Evolutionary conservation across 208 protist genomes (phyloP).

Genomic region (Leishmania tropica): DNA sequence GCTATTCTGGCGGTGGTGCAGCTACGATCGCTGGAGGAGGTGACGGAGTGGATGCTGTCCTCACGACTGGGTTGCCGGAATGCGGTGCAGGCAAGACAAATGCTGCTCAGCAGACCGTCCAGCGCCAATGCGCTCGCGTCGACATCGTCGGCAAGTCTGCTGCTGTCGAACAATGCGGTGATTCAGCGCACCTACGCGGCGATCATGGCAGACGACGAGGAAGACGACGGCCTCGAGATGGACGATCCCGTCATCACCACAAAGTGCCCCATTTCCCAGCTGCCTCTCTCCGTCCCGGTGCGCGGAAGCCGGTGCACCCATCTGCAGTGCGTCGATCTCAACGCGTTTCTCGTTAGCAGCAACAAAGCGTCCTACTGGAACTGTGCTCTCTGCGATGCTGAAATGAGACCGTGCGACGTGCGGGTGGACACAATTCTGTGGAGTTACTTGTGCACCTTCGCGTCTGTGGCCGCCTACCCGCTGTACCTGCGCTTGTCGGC

Average conservation of each 20-base stretch:
- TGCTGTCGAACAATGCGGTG: slow-evolving; percentile 13
- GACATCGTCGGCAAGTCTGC: not conserved
- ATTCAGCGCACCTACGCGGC: slow-evolving; percentile 18
- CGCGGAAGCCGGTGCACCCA: slow-evolving; percentile 67
- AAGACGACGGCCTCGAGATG: slow-evolving; percentile 64
- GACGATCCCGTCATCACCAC: slow-evolving; percentile 75
- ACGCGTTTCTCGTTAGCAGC: slow-evolving; percentile 63
- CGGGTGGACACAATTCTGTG: slow-evolving; percentile 75
- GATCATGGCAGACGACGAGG: slow-evolving; percentile 34
- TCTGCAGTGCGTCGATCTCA: slow-evolving; percentile 83
- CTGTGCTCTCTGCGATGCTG: slow-evolving; percentile 78
- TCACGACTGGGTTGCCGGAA: slow-evolving; percentile 17
- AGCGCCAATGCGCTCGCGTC: not conserved
- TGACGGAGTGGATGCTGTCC: slow-evolving; percentile 48
- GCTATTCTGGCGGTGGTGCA: slow-evolving; percentile 60
- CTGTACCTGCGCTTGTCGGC: slow-evolving; percentile 43
- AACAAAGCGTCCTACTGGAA: slow-evolving; percentile 85
- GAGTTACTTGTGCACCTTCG: slow-evolving; percentile 39
- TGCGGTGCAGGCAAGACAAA: slow-evolving; percentile 10
- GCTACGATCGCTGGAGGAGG: slow-evolving; percentile 51
- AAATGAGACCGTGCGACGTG: slow-evolving; percentile 55
- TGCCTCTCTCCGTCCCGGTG: slow-evolving; percentile 66
- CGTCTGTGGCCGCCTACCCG: slow-evolving; percentile 12
- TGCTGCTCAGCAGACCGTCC: slow-evolving; percentile 13
- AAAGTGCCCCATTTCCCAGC: slow-evolving; percentile 82